Conservation (phyloP, 1,284 basidiomycete genomes). For the Cryptococcus deneoformans region DNA sequence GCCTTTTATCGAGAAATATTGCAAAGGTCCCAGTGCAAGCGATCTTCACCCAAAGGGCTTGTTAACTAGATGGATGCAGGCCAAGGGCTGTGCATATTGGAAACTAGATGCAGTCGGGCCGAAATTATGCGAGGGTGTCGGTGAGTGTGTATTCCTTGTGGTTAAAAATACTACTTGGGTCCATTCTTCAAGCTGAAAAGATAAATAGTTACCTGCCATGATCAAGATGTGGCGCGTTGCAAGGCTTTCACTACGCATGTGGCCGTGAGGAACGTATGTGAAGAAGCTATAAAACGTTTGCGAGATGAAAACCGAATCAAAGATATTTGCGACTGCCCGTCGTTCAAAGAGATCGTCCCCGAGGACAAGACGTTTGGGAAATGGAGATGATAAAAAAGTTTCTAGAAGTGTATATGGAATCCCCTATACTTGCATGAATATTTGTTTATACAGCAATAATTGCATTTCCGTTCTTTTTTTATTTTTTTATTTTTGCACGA, state of each 20-base stretch:
- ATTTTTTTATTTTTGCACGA: too few species aligned
- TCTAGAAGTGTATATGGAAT: too few species aligned
- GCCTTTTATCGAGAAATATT: constrained; percentile 33
- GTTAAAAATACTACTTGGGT: constrained; percentile 23
- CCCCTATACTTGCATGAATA: too few species aligned
- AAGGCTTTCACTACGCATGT: constrained; percentile 10
- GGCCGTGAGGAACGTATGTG: constrained; percentile 24
- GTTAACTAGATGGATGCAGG: constrained; percentile 25
- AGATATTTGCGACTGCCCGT: constrained; percentile 11
- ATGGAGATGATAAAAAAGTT: too few species aligned
- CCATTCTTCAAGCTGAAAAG: constrained; percentile 12
- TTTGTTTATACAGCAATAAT: too few species aligned
- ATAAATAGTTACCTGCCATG: constrained; percentile 18
- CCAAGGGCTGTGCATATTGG: constrained; percentile 22
- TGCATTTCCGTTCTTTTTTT: too few species aligned
- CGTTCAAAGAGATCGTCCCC: not conserved
- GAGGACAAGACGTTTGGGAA: not conserved
- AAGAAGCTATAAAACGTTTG: constrained; percentile 14
- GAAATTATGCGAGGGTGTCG: too few species aligned
- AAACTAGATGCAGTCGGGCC: not conserved
- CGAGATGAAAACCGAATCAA: constrained; percentile 4
- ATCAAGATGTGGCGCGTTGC: constrained; percentile 8
- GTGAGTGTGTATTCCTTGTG: too few species aligned
- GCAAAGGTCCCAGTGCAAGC: constrained; percentile 14
- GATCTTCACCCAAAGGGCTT: constrained; percentile 27